Evolutionary conservation across 495 filamentous ascomycete species (phyloP), one percentile per base, ranked within the genome.

Genomic region (Cladorrhinum samala): DNA sequence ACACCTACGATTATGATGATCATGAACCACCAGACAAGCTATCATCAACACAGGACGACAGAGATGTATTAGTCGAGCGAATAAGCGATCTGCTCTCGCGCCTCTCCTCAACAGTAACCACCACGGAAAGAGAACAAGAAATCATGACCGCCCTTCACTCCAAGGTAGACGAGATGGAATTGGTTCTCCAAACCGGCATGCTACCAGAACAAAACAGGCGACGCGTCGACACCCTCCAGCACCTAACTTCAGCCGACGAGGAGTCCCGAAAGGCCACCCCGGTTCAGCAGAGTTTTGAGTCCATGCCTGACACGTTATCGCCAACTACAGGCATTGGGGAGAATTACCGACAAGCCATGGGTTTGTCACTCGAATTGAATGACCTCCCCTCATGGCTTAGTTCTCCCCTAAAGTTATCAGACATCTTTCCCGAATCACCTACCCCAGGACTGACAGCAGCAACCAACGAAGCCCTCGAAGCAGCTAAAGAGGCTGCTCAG

Each of bases 91-190:
- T 81, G 39, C 68, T 73, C 2, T 54, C 65, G 11, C 65, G 65
- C 16, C 58, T 81, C 1, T 58, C 44, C 23, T 57, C 53, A 11
- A 56, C 63, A 27, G n/a, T n/a, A n/a, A n/a, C n/a, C n/a, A n/a
- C n/a, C n/a, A n/a, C n/a, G n/a, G n/a, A n/a, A n/a, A n/a, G n/a
- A n/a, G 64, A 66, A 33, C 57, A 57, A 52, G 54, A 56, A 23
- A 61, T 53, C 11, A 52, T 76, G 37, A 57, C 64, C 17, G 54
- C 58, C 25, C 57, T 78, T 37, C 66, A 74, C 46, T 61, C 57
- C 45, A 72, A 71, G 53, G 68, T 78, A 1, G 67, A 75, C 53
- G 72, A 77, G 56, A 73, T 78, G 65, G 73, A 78, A 55, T 60
- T 46, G 14, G 42, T 75, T 9, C 52, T 68, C n/a, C 41, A 42